Conservation (phyloP, 495 filamentous ascomycete species). For the Penicillium psychrofluorescens region DNA sequence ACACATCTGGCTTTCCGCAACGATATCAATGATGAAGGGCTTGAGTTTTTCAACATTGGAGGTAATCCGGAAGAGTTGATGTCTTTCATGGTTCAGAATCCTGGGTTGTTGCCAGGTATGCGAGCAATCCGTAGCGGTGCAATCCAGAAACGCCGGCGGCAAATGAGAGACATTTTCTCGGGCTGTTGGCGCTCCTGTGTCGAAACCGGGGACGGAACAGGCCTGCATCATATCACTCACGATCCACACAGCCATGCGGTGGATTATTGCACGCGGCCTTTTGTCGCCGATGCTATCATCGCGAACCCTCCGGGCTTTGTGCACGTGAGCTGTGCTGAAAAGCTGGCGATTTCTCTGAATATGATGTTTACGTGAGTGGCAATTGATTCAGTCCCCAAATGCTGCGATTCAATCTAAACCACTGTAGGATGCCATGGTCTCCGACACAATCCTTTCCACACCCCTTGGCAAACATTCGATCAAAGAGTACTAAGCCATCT, state of each 20-base stretch:
- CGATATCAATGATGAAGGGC: conserved; percentile 59
- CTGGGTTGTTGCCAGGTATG: conserved; percentile 67
- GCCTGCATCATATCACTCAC: conserved; percentile 30
- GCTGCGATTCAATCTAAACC: conserved; percentile 40
- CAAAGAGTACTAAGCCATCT: conserved; percentile 43
- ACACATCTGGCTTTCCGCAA: conserved; percentile 67
- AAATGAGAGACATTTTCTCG: conserved; percentile 63
- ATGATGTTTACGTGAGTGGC: conserved; percentile 67
- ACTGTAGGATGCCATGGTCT: conserved; percentile 57
- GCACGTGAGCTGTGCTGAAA: conserved; percentile 76
- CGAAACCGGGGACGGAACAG: conserved; percentile 52
- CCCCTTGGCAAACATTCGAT: conserved; percentile 47
- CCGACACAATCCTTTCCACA: conserved; percentile 46
- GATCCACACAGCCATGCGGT: conserved; percentile 29
- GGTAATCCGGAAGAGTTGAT: conserved; percentile 75
- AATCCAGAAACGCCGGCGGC: conserved; percentile 54
- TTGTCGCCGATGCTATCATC: conserved; percentile 76
- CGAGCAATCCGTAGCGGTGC: conserved; percentile 61
- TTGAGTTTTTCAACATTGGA: conserved; percentile 77
- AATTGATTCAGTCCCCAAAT: background rate
- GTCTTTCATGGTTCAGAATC: conserved; percentile 84
- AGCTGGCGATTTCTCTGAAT: conserved; percentile 69
- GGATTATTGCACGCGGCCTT: conserved; percentile 42
- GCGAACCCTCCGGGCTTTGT: conserved; percentile 80
- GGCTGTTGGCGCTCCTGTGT: conserved; percentile 76